phyloP scores from a whole-genome alignment of 2,329 filamentous ascomycete genomes.

The Alternaria postmessia region DNA sequence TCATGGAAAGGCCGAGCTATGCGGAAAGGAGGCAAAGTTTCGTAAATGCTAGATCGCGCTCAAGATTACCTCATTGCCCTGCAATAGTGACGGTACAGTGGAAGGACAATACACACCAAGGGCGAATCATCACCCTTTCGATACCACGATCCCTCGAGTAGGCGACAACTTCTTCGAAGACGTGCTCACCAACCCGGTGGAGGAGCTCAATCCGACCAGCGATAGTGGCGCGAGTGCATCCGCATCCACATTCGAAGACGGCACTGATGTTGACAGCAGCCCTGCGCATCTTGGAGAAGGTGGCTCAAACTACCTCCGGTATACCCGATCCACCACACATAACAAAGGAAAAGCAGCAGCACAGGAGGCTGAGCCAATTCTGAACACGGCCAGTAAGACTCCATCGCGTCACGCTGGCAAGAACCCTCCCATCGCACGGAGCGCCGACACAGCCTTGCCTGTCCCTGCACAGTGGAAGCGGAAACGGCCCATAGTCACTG shows the following conservation, averaged over 20 bases:
- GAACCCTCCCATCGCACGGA: neutral
- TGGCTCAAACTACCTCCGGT: neutral
- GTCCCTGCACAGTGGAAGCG: neutral
- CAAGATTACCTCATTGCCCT: slow-evolving; percentile 17
- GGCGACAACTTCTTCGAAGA: slow-evolving; percentile 27
- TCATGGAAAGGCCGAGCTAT: neutral
- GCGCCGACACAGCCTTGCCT: no score
- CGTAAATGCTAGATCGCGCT: slow-evolving; percentile 24
- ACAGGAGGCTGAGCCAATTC: neutral
- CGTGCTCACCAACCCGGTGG: neutral
- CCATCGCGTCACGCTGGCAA: neutral
- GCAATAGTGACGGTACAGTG: slow-evolving; percentile 6
- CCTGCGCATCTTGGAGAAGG: neutral
- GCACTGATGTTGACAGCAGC: neutral
- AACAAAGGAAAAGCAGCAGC: neutral
- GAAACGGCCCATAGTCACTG: neutral
- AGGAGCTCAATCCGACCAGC: neutral
- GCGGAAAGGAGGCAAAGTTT: slow-evolving; percentile 9
- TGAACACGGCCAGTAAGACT: neutral
- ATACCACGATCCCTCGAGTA: slow-evolving; percentile 16
- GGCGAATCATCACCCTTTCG: slow-evolving; percentile 14
- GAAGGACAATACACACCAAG: neutral
- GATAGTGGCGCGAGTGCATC: neutral
- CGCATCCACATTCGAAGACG: neutral
- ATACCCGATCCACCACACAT: neutral